A percentile compares a stretch with the other conserved stretches of the same genome.
phyloP scores from a whole-genome alignment of 257 asterid species.

The Capsicum chinense region DNA sequence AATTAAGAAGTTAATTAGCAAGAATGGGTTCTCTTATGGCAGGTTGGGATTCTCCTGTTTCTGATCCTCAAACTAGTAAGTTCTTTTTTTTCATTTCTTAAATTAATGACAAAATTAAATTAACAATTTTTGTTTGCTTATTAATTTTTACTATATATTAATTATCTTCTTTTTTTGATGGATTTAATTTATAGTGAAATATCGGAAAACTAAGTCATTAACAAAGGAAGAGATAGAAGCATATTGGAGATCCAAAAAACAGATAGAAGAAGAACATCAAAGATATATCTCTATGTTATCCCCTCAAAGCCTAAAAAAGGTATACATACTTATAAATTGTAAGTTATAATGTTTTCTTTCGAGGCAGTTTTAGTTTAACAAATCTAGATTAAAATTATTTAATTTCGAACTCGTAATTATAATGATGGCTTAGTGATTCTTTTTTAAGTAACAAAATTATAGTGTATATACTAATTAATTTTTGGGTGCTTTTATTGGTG shows the following conservation, averaged over 20 bases:
- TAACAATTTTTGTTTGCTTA: not conserved
- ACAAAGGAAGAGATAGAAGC: conserved; percentile 73
- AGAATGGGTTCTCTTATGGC: conserved; percentile 91
- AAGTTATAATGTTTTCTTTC: not conserved
- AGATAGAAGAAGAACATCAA: conserved; percentile 69
- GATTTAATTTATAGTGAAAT: conserved; percentile 41
- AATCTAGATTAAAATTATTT: not conserved
- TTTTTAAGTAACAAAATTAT: not conserved
- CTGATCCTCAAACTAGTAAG: conserved; percentile 67
- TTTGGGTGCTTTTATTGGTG: conserved; percentile 9
- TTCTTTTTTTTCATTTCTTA: not conserved
- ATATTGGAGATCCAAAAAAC: conserved; percentile 73
- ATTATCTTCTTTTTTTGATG: not conserved
- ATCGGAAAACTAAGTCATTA: conserved; percentile 62
- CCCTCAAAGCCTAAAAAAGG: conserved; percentile 55
- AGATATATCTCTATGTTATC: conserved; percentile 61
- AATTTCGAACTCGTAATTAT: not conserved
- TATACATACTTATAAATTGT: not conserved
- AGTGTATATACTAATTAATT: not conserved
- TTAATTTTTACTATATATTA: not conserved
- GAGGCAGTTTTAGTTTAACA: not conserved
- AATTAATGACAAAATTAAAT: not conserved
- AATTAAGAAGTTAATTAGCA: not conserved
- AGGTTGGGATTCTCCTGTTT: conserved; percentile 74
- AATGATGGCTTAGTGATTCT: too few relatives aligned